A percentile compares a stretch with the other conserved stretches of the same genome.
phyloP scores from a whole-genome alignment of 140 eudicot species.

The Senecio squalidus region DNA sequence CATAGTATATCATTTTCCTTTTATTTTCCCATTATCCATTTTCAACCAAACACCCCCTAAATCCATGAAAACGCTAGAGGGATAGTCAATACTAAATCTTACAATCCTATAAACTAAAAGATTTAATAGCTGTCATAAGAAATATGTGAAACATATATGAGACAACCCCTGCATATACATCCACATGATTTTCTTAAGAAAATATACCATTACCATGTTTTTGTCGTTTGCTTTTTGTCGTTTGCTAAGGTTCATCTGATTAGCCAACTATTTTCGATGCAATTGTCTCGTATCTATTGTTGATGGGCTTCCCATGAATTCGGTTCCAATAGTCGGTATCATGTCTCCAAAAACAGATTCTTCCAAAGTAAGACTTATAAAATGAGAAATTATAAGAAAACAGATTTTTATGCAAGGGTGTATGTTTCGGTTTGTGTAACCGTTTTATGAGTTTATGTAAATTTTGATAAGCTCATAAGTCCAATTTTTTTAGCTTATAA shows the following conservation, averaged over 20 bases:
- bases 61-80: conserved; percentile 5
- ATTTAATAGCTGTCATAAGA: conserved; percentile 20
- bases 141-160: conserved; percentile 8
- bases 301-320: conserved; percentile 7
- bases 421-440: no score
- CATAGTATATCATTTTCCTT: no score
- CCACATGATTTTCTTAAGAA: background rate
- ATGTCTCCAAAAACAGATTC: background rate
- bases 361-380: no score
- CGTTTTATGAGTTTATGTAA: no score
- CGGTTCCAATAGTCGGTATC: conserved; percentile 12
- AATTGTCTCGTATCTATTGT: conserved; percentile 15
- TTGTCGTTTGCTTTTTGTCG: conserved; percentile 6
- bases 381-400: no score
- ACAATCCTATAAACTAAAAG: conserved; percentile 18
- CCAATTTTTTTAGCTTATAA: no score
- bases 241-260: conserved; percentile 17
- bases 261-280: conserved; percentile 14
- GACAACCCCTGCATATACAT: conserved; percentile 32
- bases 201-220: conserved; percentile 1
- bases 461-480: no score
- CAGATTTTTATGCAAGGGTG: background rate
- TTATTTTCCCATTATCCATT: no score
- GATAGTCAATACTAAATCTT: conserved; percentile 13
- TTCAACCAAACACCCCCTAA: no score